Base-by-base conservation (phyloP, 139 green algal species). In the Chlorella ohadii region DNA sequence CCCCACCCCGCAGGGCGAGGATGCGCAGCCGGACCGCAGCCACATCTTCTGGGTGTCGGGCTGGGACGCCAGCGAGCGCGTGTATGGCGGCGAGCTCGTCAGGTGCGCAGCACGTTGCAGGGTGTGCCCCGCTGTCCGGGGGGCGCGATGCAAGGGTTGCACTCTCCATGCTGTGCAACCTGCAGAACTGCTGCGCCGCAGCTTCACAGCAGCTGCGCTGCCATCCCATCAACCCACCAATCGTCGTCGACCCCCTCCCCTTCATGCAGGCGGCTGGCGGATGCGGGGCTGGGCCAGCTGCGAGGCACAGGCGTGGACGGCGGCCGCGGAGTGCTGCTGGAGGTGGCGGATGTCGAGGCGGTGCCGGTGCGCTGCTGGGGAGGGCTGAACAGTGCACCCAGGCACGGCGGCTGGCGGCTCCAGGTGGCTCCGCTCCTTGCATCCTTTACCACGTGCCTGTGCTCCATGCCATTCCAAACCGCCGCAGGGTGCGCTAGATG, bases 31-130 rank as follows among this genome's bases (percentile, higher is more conserved):
- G 23, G 67, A 78, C 66, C 67, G 79, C 23, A 31, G 33, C 23
- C 66, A 85, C 47, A 33, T 85, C 51, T 78, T 85, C 33, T 70
- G 68, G 34, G 31, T 85, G 13, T 57, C 47, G 13, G 79, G 67
- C 47, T 85, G 66, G 66, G 34, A 36, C 4, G 34, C 33, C 17
- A 23, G 47, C 20, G 20, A 77, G 64, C 64, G 64, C 9, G 64
- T 74, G n/a, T 36, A 38, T 6, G 64, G 44, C 20, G 44, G 66
- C 20, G 78, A 84, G n/a, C 28, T 84, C 15, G 33, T 33, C 15
- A 76, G 68, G 78, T 77, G 64, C 33, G 77, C n/a, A n/a, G n/a
- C n/a, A n/a, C n/a, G n/a, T n/a, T n/a, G n/a, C n/a, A n/a, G n/a
- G n/a, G n/a, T n/a, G n/a, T n/a, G n/a, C n/a, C n/a, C n/a, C n/a